Evolutionary conservation across 2,329 filamentous ascomycete genomes (phyloP).

Genomic region (Sarocladiaceae sp.): DNA sequence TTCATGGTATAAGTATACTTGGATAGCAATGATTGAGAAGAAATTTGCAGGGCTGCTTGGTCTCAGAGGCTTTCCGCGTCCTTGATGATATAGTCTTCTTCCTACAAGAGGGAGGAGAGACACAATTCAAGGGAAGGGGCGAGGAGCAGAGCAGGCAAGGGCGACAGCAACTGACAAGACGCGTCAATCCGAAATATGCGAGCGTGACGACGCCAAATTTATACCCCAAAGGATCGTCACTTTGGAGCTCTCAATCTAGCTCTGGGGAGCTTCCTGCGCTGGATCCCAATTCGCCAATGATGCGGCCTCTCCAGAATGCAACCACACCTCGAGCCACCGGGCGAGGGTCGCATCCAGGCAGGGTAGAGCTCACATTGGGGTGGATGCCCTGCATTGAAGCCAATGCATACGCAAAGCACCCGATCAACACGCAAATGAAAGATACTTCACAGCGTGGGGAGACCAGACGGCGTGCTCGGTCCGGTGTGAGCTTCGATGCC

Average conservation of each 20-base stretch:
- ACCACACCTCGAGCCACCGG: not conserved
- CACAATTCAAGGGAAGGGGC: conserved; percentile 1
- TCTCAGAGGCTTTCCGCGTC: not conserved
- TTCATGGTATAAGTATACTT: conserved; percentile 25
- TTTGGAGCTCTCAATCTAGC: not conserved
- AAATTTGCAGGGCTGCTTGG: not conserved
- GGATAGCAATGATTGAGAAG: not conserved
- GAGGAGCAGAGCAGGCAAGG: conserved; percentile 4
- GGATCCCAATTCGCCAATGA: conserved; percentile 1
- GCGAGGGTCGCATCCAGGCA: not conserved
- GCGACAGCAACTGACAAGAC: not conserved
- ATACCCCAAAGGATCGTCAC: not conserved
- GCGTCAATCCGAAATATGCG: not conserved
- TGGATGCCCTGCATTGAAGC: conserved; percentile 5
- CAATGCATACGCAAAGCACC: not conserved
- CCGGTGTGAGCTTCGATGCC: conserved; percentile 4
- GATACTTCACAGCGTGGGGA: not conserved
- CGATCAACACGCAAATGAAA: not conserved
- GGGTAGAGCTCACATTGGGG: not conserved
- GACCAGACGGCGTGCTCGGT: conserved; percentile 3
- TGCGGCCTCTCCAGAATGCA: conserved; percentile 1
- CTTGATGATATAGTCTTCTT: not conserved
- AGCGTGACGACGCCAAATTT: not conserved
- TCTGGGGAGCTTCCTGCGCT: not conserved
- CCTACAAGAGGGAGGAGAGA: not conserved